phyloP scores from a whole-genome alignment of 345 rosid genomes.

The Eucalyptus microcorys region DNA sequence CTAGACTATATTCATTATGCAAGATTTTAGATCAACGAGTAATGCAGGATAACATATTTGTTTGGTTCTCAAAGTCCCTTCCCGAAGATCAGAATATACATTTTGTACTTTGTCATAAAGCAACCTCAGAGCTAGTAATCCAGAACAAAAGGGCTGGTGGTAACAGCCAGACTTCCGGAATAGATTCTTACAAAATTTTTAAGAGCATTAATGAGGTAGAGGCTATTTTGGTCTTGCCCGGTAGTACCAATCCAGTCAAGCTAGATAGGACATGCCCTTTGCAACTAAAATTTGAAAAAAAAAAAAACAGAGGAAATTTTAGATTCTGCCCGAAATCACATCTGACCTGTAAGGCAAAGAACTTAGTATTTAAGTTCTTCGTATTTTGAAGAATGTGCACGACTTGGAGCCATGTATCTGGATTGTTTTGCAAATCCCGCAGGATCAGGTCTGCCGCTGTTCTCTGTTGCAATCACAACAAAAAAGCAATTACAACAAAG shows the following conservation, averaged over 20 bases:
- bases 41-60: neutral
- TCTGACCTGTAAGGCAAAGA: slow-evolving; percentile 90
- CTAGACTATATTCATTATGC: neutral
- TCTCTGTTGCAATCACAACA: slow-evolving; percentile 30
- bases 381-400: slow-evolving; percentile 82
- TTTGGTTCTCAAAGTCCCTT: neutral
- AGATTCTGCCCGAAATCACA: neutral
- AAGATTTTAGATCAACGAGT: neutral
- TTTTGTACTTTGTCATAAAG: neutral
- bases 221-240: neutral
- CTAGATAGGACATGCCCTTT: neutral
- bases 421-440: slow-evolving; percentile 94
- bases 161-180: neutral
- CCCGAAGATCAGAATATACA: neutral
- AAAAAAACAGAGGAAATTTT: neutral
- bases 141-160: neutral
- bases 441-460: slow-evolving; percentile 89
- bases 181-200: neutral
- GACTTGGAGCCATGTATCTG: slow-evolving; percentile 98
- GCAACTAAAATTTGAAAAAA: neutral
- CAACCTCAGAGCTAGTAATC: neutral
- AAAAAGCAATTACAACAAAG: neutral
- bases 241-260: neutral
- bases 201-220: neutral
- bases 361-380: slow-evolving; percentile 83